Percentiles rank a stretch among this genome's conserved stretches.
Evolutionary conservation across 192 early-diverging fungal species (phyloP).

Genomic region (Entomortierella beljakovae): DNA sequence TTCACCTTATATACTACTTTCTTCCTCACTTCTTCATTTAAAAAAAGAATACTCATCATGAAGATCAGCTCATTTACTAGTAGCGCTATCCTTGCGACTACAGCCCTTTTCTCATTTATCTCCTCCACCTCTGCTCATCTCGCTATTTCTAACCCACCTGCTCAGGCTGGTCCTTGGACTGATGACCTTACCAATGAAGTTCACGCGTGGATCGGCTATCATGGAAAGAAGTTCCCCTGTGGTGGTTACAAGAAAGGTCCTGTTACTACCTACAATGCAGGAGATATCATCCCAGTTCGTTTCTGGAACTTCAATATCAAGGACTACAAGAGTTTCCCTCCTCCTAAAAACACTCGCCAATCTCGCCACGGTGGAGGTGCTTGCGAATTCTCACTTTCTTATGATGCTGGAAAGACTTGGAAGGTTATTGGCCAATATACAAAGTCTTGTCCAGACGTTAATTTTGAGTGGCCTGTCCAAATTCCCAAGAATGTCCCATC

Average conservation of each 20-base stretch:
- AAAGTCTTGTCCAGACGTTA: slow-evolving; percentile 45
- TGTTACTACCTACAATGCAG: slow-evolving; percentile 58
- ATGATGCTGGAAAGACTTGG: slow-evolving; percentile 68
- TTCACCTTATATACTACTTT: background rate
- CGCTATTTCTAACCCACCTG: too few species aligned
- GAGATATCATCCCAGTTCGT: slow-evolving; percentile 55
- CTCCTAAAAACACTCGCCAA: slow-evolving; percentile 29
- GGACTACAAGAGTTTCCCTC: slow-evolving; percentile 23
- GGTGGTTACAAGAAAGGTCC: slow-evolving; percentile 30
- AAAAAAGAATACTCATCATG: background rate
- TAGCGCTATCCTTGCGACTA: slow-evolving; percentile 6
- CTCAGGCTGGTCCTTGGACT: slow-evolving; percentile 35
- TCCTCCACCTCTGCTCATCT: slow-evolving; percentile 29
- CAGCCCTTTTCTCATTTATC: slow-evolving; percentile 9
- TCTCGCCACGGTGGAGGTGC: slow-evolving; percentile 70
- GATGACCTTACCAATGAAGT: slow-evolving; percentile 6
- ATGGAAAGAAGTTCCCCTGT: slow-evolving; percentile 27
- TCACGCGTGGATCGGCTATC: slow-evolving; percentile 21
- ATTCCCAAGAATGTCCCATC: slow-evolving; percentile 41
- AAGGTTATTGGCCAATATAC: slow-evolving; percentile 39
- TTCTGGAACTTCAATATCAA: slow-evolving; percentile 45
- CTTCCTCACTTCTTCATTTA: background rate
- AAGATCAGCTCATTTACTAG: slow-evolving; percentile 9
- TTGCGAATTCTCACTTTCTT: too few species aligned
- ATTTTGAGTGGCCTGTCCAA: slow-evolving; percentile 36